Conservation (phyloP, 768 basidiomycete species). For the Mycena albidolilacea region DNA sequence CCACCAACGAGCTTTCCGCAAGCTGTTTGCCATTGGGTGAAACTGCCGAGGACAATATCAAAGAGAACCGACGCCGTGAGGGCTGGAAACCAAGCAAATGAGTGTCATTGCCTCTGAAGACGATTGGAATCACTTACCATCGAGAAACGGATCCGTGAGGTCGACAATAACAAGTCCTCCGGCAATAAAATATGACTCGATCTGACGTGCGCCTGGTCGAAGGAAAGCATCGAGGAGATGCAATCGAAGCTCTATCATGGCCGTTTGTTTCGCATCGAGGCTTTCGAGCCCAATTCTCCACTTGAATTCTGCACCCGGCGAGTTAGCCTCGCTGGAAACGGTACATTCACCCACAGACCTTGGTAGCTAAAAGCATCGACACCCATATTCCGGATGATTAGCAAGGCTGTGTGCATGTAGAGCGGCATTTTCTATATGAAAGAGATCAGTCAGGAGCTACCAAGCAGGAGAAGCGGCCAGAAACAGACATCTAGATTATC, state of each 20-base stretch:
- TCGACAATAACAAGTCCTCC: constrained; percentile 67
- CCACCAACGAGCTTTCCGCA: constrained; percentile 37
- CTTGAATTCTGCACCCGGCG: constrained; percentile 50
- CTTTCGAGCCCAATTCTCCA: constrained; percentile 51
- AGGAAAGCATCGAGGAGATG: constrained; percentile 61
- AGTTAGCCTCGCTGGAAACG: constrained; percentile 38
- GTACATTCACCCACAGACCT: constrained; percentile 36
- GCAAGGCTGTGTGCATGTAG: constrained; percentile 38
- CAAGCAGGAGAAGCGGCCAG: background rate
- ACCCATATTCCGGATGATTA: constrained; percentile 28
- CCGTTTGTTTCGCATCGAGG: constrained; percentile 57
- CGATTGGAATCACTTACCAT: constrained; percentile 47
- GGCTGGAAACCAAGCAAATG: constrained; percentile 2
- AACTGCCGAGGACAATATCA: constrained; percentile 56
- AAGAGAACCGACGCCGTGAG: constrained; percentile 51
- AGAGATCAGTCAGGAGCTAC: background rate
- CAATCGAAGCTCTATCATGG: constrained; percentile 62
- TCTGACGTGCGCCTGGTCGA: constrained; percentile 38
- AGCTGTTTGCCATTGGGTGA: constrained; percentile 34
- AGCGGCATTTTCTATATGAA: constrained; percentile 34
- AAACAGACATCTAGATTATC: constrained; percentile 34
- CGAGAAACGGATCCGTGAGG: constrained; percentile 68
- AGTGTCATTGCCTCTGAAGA: background rate
- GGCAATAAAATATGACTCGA: constrained; percentile 51
- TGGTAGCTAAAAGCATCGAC: constrained; percentile 12